A percentile compares a stretch with the other conserved stretches of the same genome.
These are phyloP conservation scores for Venturia aucupariae DNA, from an alignment of 2,329 filamentous ascomycete genomes.

Conservation along the genomic window DNA sequence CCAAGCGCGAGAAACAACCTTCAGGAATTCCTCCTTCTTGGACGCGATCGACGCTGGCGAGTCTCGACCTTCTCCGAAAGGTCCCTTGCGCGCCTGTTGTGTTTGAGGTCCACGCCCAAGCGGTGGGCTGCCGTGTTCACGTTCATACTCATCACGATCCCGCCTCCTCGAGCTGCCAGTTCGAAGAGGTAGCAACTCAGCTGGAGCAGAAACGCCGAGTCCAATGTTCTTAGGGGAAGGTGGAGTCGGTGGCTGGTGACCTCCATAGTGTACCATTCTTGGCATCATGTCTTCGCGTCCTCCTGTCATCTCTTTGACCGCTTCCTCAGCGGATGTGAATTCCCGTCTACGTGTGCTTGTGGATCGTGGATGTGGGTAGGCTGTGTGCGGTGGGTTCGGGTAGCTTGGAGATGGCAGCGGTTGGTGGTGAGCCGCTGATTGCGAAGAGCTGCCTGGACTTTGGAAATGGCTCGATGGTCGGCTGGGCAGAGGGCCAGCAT, in stretches of 20 bases:
- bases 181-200: not conserved
- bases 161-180: constrained; percentile 59
- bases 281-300: constrained; percentile 89
- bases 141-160: constrained; percentile 80
- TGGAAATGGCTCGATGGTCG: constrained; percentile 37
- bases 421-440: constrained; percentile 50
- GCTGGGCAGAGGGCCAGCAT: constrained; percentile 20
- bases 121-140: constrained; percentile 76
- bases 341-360: constrained; percentile 60
- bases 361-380: constrained; percentile 30
- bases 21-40: constrained; percentile 90
- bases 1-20: constrained; percentile 83
- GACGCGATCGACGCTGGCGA: constrained; percentile 71
- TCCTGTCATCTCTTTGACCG: constrained; percentile 78
- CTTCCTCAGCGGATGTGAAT: constrained; percentile 93
- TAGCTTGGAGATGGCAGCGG: constrained; percentile 72
- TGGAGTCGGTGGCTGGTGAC: constrained; percentile 86
- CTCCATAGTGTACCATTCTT: constrained; percentile 90
- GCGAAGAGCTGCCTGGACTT: constrained; percentile 56
- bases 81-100: constrained; percentile 28
- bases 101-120: constrained; percentile 60
- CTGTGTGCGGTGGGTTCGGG: constrained; percentile 29
- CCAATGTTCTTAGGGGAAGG: constrained; percentile 53
- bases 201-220: constrained; percentile 7
- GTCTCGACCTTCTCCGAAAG: constrained; percentile 76